A percentile compares a stretch with the other conserved stretches of the same genome.
Evolutionary conservation across 345 rosid genomes (phyloP).

Genomic region (Dovyalis caffra): DNA sequence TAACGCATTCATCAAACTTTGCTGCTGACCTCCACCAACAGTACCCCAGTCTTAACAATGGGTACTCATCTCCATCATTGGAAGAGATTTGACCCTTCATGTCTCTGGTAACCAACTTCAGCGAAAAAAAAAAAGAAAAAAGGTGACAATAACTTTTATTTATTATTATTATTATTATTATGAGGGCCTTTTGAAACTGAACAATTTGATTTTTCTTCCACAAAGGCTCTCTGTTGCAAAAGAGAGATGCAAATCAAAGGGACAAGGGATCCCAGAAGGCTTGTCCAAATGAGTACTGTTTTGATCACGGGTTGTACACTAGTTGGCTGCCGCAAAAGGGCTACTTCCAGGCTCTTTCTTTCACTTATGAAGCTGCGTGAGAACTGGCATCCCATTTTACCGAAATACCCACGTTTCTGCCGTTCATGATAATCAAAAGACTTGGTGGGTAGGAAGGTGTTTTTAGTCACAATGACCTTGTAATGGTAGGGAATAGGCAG

Average conservation of each 20-base stretch:
- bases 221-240: not conserved
- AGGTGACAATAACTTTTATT: not conserved
- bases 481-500: not conserved
- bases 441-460: not conserved
- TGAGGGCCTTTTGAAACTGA: not conserved
- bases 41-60: slow-evolving; percentile 16
- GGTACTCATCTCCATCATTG: slow-evolving; percentile 34
- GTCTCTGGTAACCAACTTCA: not conserved
- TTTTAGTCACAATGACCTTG: not conserved
- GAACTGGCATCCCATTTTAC: not conserved
- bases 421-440: not conserved
- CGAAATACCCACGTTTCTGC: not conserved
- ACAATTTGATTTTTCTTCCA: not conserved
- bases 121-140: too few relatives aligned
- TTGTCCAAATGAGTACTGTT: not conserved
- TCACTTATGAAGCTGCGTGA: not conserved
- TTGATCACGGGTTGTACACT: not conserved
- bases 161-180: too few relatives aligned
- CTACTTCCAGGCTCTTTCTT: slow-evolving; percentile 31
- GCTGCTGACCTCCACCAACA: slow-evolving; percentile 59
- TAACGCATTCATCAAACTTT: slow-evolving; percentile 38
- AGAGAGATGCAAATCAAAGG: not conserved
- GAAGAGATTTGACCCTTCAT: slow-evolving; percentile 44
- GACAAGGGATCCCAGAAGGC: not conserved
- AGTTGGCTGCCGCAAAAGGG: not conserved